A percentile compares a stretch with the other conserved stretches of the same genome.
phyloP scores from a whole-genome alignment of 352 stramenopile species.

The Globisporangium paroecandrum region DNA sequence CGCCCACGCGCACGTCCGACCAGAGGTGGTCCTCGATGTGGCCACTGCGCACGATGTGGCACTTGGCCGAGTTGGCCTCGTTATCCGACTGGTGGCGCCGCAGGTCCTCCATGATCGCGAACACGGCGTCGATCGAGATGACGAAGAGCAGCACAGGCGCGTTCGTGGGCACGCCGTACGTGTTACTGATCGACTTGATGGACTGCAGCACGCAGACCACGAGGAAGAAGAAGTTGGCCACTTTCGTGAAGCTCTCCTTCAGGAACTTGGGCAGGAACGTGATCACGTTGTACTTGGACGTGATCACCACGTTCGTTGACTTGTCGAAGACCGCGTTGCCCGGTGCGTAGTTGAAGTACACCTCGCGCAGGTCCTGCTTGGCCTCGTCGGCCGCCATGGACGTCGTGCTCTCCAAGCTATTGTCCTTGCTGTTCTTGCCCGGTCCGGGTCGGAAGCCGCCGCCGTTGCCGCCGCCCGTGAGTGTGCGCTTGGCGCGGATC shows the following conservation, averaged over 20 bases:
- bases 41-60: slow-evolving; percentile 66
- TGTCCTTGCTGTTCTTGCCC: slow-evolving; percentile 5
- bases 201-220: slow-evolving; percentile 88
- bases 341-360: slow-evolving; percentile 71
- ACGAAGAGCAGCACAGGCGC: slow-evolving; percentile 85
- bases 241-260: slow-evolving; percentile 84
- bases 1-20: slow-evolving; percentile 82
- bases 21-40: slow-evolving; percentile 72
- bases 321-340: slow-evolving; percentile 66
- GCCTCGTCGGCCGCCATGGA: slow-evolving; percentile 9
- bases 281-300: slow-evolving; percentile 87
- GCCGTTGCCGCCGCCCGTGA: slow-evolving; percentile 16
- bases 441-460: slow-evolving; percentile 7
- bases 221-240: slow-evolving; percentile 94
- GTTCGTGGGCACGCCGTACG: slow-evolving; percentile 77
- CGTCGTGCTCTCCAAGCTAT: slow-evolving; percentile 2
- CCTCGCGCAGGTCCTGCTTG: slow-evolving; percentile 40
- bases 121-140: slow-evolving; percentile 88
- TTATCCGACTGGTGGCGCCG: slow-evolving; percentile 76
- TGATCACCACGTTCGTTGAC: slow-evolving; percentile 82
- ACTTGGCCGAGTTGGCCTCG: slow-evolving; percentile 74
- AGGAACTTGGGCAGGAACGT: slow-evolving; percentile 90
- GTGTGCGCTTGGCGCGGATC: slow-evolving; percentile 15
- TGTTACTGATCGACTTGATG: slow-evolving; percentile 80
- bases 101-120: slow-evolving; percentile 86